Evolutionary conservation across 1,139 yeast genomes (phyloP).

Genomic region (Zygotorulaspora mrakii): DNA sequence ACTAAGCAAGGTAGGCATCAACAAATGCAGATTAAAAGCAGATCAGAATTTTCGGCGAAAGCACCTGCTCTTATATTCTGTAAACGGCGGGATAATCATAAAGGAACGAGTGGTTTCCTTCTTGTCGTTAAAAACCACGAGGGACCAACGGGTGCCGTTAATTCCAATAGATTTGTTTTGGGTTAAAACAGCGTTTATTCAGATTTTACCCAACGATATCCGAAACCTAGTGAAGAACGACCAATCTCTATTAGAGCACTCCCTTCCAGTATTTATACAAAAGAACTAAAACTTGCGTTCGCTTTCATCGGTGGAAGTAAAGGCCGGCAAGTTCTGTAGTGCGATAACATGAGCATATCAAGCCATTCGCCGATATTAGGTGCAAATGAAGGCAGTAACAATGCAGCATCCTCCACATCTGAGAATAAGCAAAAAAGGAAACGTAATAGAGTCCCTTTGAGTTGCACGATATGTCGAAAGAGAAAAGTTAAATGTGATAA

Average conservation of each 20-base stretch:
- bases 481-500: constrained; percentile 56
- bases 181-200: background rate
- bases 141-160: constrained; percentile 4
- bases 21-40: background rate
- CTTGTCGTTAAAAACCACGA: background rate
- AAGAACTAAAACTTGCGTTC: constrained; percentile 2
- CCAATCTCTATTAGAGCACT: no score
- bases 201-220: constrained; percentile 5
- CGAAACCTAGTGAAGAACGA: constrained; percentile 2
- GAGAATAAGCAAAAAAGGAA: constrained; percentile 32
- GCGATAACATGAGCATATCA: constrained; percentile 8
- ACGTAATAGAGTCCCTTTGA: constrained; percentile 47
- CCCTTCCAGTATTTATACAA: constrained; percentile 2
- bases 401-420: constrained; percentile 3
- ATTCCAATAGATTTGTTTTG: background rate
- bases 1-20: no score
- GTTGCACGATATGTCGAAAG: constrained; percentile 48
- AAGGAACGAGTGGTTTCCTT: background rate
- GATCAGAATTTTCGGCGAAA: background rate
- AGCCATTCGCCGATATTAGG: constrained; percentile 9
- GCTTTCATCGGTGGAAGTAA: constrained; percentile 2
- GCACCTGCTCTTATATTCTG: background rate
- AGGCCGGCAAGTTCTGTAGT: background rate
- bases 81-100: constrained; percentile 1
- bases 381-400: constrained; percentile 3